Evolutionary conservation across 129 eudicot species (phyloP), one percentile per base, ranked within the genome.

Genomic region (Mikania micrantha): DNA sequence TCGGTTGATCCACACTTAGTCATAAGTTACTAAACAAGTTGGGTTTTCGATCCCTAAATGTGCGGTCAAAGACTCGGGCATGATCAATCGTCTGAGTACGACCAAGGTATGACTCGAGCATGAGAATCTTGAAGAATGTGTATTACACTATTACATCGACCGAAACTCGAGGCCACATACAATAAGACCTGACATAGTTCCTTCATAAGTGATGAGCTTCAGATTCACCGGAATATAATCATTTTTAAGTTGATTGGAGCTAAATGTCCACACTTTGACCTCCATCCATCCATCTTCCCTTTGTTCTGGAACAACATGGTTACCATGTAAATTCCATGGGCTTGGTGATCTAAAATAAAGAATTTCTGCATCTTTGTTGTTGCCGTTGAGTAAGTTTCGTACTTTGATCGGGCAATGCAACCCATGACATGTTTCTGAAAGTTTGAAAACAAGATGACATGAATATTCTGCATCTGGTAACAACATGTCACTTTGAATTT

Each of bases 281-380:
- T 40, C 52, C 69, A 64, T 40, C 69, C 53, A 39, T 64, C 69
- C 53, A 11, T 64, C 69, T 64, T 64, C 36, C 53, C 35, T 39
- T 6, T 15, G 11, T 64, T 40, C 2, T 3, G 69, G 69, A 38
- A 40, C 21, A 25, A 52, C 0, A 21, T 8, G 2, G 3, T 5
- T 12, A 39, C 19, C 21, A 40, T 64, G 53, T 22, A 64, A 40
- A 24, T 64, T 64, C 52, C 52, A 21, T 40, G 52, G 36, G 7
- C 21, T 22, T 6, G 69, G 69, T 10, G 69, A 40, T 64, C 69
- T 22, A 40, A 64, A 64, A 40, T 64, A 40, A 21, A 64, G 15
- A 64, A 24, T 64, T 13, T 20, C 35, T 0, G 34, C 36, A 5
- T 64, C 69, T 13, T 64, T 64, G 9, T 41, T 59, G 1, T 22